Base-by-base conservation (phyloP, 2,329 filamentous ascomycete species). In the Colletotrichum ledebouriae region DNA sequence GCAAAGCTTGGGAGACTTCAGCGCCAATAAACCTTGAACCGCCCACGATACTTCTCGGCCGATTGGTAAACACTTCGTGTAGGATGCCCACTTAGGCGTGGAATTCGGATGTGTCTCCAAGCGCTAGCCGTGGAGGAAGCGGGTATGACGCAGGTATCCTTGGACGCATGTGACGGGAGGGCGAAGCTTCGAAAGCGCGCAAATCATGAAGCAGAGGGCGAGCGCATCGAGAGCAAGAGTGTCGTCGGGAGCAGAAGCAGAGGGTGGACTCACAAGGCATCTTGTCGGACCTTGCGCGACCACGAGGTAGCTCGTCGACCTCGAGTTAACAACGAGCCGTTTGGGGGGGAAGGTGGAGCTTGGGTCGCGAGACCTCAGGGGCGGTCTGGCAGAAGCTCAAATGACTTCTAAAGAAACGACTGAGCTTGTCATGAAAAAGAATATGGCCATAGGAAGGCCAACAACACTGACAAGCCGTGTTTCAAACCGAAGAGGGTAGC, bases 251-350 rank as follows among this genome's bases (percentile, higher is more conserved):
- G 12, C 12, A 39, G 42, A 53, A 60, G 41, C 39, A 59, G 29
- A 60, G 39, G 59, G 33, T 50, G 42, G 44, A 73, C 72, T 72
- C 69, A 73, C 72, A 70, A 63, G 72, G 70, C 72, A 73, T 73
- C 57, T 72, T 72, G 68, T 70, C 56, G 61, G 64, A 42, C 60
- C 64, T 71, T 69, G 70, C 64, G 70, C 68, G 46, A 69, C 49
- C 34, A 57, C 50, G 59, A 46, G 33, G 61, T 44, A 67, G 65
- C 61, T 71, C 50, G 63, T 69, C 61, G 46, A 64, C 59, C 59
- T 70, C 63, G 63, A 63, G 59, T 66, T 67, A 49, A 63, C 53
- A 68, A 47, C 58, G 58, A 58, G 57, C 42, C 25, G 65, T 64
- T 71, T 58, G 49, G 41, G 53, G 55, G 59, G 55, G 63, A 46